phyloP scores from a whole-genome alignment of 352 stramenopile genomes.

The Globisporangium takayamanum region DNA sequence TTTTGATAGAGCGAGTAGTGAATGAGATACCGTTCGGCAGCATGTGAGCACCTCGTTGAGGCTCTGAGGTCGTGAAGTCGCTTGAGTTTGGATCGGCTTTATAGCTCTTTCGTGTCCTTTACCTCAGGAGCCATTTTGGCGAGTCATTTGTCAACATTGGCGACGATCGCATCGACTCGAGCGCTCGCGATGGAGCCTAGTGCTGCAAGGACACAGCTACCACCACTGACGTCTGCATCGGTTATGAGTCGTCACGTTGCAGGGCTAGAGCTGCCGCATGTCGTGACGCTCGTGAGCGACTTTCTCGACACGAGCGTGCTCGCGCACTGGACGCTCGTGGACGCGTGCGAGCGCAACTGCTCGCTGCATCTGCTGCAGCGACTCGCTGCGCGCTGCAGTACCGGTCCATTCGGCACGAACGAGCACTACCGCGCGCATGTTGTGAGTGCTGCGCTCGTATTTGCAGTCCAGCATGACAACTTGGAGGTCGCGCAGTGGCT shows the following conservation, averaged over 20 bases:
- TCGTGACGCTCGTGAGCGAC: constrained; percentile 8
- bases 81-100: too few species aligned
- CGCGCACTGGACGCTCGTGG: constrained; percentile 3
- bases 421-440: constrained; percentile 9
- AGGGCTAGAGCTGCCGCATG: constrained; percentile 9
- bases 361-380: constrained; percentile 3
- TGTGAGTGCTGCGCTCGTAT: constrained; percentile 4
- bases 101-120: too few species aligned
- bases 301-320: constrained; percentile 4
- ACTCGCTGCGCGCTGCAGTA: neutral
- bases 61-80: too few species aligned
- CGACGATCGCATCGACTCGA: neutral
- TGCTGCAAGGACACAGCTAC: neutral
- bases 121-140: too few species aligned
- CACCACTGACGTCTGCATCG: constrained; percentile 4
- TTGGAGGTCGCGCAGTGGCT: constrained; percentile 14
- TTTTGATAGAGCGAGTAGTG: neutral
- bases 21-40: too few species aligned
- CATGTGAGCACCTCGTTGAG: too few species aligned
- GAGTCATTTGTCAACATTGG: neutral
- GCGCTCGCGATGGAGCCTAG: too few species aligned
- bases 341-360: constrained; percentile 9
- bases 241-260: constrained; percentile 3
- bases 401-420: neutral
- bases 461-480: constrained; percentile 10